Conservation (phyloP, 2,329 filamentous ascomycete species). For the Remersonia thermophila region DNA sequence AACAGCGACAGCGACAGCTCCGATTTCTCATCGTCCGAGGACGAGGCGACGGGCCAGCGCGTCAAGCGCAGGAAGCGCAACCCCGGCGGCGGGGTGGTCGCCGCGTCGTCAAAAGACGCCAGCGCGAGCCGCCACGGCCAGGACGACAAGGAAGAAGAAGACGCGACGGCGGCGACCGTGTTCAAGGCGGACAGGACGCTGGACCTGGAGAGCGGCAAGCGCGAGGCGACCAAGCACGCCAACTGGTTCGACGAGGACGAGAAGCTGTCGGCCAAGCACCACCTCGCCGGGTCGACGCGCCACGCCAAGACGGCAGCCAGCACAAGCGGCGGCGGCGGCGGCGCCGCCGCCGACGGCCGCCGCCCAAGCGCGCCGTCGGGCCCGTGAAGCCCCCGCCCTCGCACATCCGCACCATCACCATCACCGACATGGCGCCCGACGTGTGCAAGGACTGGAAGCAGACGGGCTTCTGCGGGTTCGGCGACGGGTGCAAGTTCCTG, state of each 20-base stretch:
- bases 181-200: conserved; percentile 53
- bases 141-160: conserved; percentile 25
- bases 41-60: conserved; percentile 55
- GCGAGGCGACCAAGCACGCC: conserved; percentile 74
- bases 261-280: conserved; percentile 38
- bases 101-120: conserved; percentile 45
- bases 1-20: conserved; percentile 38
- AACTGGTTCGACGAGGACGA: conserved; percentile 81
- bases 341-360: conserved; percentile 53
- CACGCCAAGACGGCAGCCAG: conserved; percentile 15
- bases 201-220: conserved; percentile 44
- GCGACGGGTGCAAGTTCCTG: conserved; percentile 71
- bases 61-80: conserved; percentile 70
- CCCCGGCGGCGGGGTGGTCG: conserved; percentile 35
- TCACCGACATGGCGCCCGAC: conserved; percentile 83
- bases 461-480: conserved; percentile 56
- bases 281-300: conserved; percentile 46
- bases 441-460: conserved; percentile 68
- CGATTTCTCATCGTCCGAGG: conserved; percentile 61
- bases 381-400: conserved; percentile 77
- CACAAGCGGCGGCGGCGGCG: not conserved
- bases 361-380: conserved; percentile 69
- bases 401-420: conserved; percentile 74
- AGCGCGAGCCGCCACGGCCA: conserved; percentile 21
- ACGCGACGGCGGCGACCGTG: conserved; percentile 31